A percentile compares a stretch with the other conserved stretches of the same genome.
These are phyloP conservation scores for Aspergillus incahuasiensis DNA, from an alignment of 495 filamentous ascomycete species.

Conservation along the genomic window DNA sequence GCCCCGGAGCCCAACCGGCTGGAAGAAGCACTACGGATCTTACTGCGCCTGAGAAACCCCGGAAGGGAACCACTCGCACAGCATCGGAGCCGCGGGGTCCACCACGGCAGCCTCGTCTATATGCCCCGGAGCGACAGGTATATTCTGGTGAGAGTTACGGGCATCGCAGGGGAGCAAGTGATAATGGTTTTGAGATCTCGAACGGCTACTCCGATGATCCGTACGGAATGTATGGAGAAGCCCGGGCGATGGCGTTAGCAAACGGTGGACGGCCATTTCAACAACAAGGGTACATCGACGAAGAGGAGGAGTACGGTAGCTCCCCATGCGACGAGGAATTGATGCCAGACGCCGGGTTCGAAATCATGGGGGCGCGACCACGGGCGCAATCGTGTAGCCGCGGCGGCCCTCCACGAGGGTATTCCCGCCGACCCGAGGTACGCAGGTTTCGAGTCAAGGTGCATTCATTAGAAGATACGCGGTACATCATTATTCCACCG, in stretches of 20 bases:
- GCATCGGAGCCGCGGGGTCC: constrained; percentile 52
- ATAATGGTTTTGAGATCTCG: constrained; percentile 20
- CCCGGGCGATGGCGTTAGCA: constrained; percentile 17
- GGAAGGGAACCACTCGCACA: constrained; percentile 50
- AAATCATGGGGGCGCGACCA: constrained; percentile 57
- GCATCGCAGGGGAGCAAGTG: constrained; percentile 32
- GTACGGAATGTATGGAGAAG: constrained; percentile 61
- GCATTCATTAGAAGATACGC: constrained; percentile 78
- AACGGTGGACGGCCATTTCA: constrained; percentile 35
- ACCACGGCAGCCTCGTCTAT: background rate
- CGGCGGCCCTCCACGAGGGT: constrained; percentile 25
- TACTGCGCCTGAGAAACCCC: constrained; percentile 32
- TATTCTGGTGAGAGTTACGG: constrained; percentile 20
- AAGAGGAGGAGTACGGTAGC: constrained; percentile 65
- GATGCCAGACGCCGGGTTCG: constrained; percentile 70
- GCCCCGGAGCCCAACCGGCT: constrained; percentile 27
- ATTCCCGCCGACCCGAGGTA: constrained; percentile 37
- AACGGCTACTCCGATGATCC: constrained; percentile 61
- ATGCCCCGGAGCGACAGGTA: background rate
- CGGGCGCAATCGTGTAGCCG: constrained; percentile 29
- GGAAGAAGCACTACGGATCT: constrained; percentile 19
- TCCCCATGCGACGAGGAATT: constrained; percentile 59
- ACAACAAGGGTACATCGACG: constrained; percentile 62
- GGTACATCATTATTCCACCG: constrained; percentile 82
- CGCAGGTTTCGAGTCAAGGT: constrained; percentile 81